Percentiles rank a stretch among this genome's conserved stretches.
These are phyloP conservation scores for Cicer cuneatum DNA, from an alignment of 306 rosid genomes.

Conservation along the genomic window DNA sequence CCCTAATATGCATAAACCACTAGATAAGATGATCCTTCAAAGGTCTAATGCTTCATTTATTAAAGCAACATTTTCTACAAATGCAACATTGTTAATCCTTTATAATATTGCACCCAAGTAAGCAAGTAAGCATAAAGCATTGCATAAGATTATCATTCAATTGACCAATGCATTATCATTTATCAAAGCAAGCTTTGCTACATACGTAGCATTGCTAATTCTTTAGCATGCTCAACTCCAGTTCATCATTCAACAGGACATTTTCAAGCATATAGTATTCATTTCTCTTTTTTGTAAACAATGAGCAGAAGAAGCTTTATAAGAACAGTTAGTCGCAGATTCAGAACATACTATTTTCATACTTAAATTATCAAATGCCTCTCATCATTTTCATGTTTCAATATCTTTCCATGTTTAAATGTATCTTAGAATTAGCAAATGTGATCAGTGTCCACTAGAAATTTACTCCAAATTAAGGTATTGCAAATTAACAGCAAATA, in stretches of 20 bases:
- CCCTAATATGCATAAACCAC: slow-evolving; percentile 9
- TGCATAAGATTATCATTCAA: no score
- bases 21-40: slow-evolving; percentile 1
- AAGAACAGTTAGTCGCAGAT: no score
- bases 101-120: neutral
- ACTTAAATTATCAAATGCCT: neutral
- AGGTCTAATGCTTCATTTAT: neutral
- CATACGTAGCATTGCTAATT: neutral
- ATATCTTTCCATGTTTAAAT: neutral
- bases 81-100: neutral
- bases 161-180: neutral
- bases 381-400: neutral
- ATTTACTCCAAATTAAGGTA: neutral
- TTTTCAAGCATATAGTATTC: neutral
- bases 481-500: slow-evolving; percentile 9
- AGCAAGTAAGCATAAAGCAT: no score
- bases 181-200: neutral
- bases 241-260: slow-evolving; percentile 20
- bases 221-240: neutral
- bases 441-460: neutral
- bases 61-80: no score
- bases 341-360: no score
- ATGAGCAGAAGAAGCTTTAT: no score
- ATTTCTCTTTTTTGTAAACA: no score
- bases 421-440: slow-evolving; percentile 2